A percentile compares a stretch with the other conserved stretches of the same genome.
Conservation (phyloP, 2,329 filamentous ascomycete genomes). For the Nothophoma quercina region DNA sequence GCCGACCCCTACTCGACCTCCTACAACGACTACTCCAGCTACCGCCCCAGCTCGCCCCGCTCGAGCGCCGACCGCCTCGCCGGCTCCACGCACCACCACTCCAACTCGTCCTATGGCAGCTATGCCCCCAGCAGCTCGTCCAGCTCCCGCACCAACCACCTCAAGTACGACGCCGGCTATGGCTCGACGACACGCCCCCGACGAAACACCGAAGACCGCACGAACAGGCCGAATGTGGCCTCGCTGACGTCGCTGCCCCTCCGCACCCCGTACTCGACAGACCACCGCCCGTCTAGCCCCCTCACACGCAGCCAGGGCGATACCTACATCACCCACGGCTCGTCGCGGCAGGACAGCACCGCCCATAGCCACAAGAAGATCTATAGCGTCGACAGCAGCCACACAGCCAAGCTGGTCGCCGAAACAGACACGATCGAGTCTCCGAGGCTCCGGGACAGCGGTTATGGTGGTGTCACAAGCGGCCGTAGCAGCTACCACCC, state of each 20-base stretch:
- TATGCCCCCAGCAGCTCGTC: constrained; percentile 37
- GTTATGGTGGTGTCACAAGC: constrained; percentile 32
- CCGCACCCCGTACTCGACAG: constrained; percentile 36
- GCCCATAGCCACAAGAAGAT: constrained; percentile 57
- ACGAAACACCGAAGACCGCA: constrained; percentile 52
- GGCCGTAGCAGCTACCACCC: constrained; percentile 42
- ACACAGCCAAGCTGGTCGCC: constrained; percentile 47
- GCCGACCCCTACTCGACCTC: constrained; percentile 39
- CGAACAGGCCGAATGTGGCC: constrained; percentile 46
- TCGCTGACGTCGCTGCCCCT: constrained; percentile 41
- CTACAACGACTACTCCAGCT: constrained; percentile 30
- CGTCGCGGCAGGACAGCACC: constrained; percentile 23
- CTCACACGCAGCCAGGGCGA: constrained; percentile 47
- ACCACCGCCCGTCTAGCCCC: constrained; percentile 52
- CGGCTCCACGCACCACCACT: constrained; percentile 31
- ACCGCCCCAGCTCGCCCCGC: constrained; percentile 43
- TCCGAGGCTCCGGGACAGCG: constrained; percentile 35
- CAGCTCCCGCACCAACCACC: constrained; percentile 35
- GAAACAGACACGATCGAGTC: constrained; percentile 49
- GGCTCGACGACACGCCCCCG: constrained; percentile 51
- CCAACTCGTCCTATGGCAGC: constrained; percentile 22
- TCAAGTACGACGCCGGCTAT: constrained; percentile 53
- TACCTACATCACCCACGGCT: constrained; percentile 48
- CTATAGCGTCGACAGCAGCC: constrained; percentile 58
- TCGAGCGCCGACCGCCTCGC: constrained; percentile 44